These are phyloP conservation scores for Scedosporium dehoogii DNA, from an alignment of 2,329 filamentous ascomycete species.

Conservation along the genomic window DNA sequence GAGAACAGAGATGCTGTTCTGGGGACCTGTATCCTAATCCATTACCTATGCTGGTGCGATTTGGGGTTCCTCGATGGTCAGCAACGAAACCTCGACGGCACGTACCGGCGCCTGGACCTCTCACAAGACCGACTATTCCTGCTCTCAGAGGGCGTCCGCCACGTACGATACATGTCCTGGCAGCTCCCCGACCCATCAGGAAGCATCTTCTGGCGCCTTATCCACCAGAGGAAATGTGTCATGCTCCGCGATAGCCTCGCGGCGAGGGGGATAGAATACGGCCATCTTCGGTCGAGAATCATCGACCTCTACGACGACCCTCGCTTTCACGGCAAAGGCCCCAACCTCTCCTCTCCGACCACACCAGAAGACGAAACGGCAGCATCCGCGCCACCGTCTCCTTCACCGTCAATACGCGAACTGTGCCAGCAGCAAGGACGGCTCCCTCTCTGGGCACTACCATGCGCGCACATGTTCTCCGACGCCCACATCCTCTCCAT, in stretches of 20 bases:
- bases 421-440: background rate
- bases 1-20: constrained; percentile 15
- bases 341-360: background rate
- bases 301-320: constrained; percentile 15
- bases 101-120: constrained; percentile 12
- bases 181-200: constrained; percentile 12
- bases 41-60: constrained; percentile 20
- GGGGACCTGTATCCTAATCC: constrained; percentile 17
- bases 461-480: background rate
- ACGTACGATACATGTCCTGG: constrained; percentile 16
- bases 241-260: constrained; percentile 10
- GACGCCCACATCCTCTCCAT: background rate
- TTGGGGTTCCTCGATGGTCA: constrained; percentile 16
- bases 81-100: background rate
- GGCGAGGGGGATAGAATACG: constrained; percentile 11
- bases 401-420: too few species aligned
- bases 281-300: constrained; percentile 10
- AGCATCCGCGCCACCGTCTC: too few species aligned
- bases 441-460: background rate
- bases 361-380: background rate
- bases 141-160: constrained; percentile 17
- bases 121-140: constrained; percentile 18
- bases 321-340: constrained; percentile 9
- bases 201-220: constrained; percentile 12
- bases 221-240: background rate